Evolutionary conservation across 2,329 filamentous ascomycete genomes (phyloP).

Genomic region (Fusarium fracticaudum): DNA sequence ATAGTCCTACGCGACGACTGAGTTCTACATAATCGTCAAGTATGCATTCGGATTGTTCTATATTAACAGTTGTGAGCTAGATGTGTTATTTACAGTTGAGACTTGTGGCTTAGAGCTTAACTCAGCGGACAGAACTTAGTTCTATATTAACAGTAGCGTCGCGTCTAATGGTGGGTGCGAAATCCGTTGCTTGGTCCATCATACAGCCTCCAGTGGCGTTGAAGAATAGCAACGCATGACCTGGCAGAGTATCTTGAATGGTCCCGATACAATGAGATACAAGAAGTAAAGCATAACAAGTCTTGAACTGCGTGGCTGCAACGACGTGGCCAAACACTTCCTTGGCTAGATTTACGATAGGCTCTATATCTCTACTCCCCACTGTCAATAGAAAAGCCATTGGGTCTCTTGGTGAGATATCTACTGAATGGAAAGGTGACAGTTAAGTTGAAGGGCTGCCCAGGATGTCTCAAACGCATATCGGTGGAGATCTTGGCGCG

Average conservation of each 20-base stretch:
- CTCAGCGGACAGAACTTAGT: no score
- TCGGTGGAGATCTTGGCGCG: neutral
- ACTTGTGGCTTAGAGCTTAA: no score
- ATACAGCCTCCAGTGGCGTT: neutral
- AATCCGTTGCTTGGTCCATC: neutral
- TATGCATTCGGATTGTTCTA: no score
- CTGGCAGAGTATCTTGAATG: neutral
- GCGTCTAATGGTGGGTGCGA: no score
- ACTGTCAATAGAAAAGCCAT: neutral
- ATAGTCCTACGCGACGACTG: no score
- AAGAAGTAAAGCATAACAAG: neutral
- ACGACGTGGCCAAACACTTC: fast-evolving
- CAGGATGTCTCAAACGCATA: neutral
- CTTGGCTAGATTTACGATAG: fast-evolving
- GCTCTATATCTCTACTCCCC: neutral
- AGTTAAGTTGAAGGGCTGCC: no score
- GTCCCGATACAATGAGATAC: fast-evolving
- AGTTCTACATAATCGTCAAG: no score
- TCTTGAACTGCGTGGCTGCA: neutral
- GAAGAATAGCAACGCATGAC: fast-evolving
- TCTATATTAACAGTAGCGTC: no score
- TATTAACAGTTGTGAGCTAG: no score
- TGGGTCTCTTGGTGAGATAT: fast-evolving
- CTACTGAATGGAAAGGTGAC: no score
- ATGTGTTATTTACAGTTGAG: no score